Evolutionary conservation across 768 basidiomycete genomes (phyloP).

Genomic region (Trametes cingulata): DNA sequence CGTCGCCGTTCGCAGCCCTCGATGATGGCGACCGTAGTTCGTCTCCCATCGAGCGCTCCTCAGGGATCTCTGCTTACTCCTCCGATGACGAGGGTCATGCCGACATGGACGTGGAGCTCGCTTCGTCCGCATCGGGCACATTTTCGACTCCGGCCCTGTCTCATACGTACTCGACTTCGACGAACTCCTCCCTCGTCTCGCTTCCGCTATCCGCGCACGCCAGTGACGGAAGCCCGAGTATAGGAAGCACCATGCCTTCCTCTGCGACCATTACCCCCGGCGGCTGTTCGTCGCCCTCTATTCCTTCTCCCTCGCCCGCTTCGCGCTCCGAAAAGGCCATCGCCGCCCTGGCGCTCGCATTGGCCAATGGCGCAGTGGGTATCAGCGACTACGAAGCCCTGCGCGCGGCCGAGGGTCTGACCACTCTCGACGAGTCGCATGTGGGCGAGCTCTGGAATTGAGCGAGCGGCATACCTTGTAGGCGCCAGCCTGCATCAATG

Average conservation of each 20-base stretch:
- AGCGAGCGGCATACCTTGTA: background rate
- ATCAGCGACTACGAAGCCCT: conserved; percentile 57
- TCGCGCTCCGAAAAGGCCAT: conserved; percentile 60
- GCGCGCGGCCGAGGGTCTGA: conserved; percentile 38
- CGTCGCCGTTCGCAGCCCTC: conserved; percentile 4
- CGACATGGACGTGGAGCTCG: conserved; percentile 18
- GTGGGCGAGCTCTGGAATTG: conserved; percentile 63
- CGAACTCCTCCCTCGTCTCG: conserved; percentile 43
- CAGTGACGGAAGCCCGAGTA: background rate
- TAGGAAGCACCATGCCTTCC: background rate
- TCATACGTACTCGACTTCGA: conserved; percentile 38
- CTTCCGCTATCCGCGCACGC: conserved; percentile 30
- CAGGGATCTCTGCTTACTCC: conserved; percentile 32
- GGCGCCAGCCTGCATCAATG: background rate
- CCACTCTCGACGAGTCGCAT: conserved; percentile 42
- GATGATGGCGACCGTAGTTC: conserved; percentile 31
- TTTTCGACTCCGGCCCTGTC: conserved; percentile 38
- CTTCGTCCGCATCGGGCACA: conserved; percentile 18
- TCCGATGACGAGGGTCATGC: conserved; percentile 38
- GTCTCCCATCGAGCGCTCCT: conserved; percentile 33
- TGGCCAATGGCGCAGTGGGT: conserved; percentile 65
- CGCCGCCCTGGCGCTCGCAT: conserved; percentile 56
- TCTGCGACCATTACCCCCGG: background rate
- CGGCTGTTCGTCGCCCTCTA: background rate
- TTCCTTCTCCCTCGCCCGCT: conserved; percentile 31